Evolutionary conservation across 148 eudicot species (phyloP).

Genomic region (Nepenthes gracilis): DNA sequence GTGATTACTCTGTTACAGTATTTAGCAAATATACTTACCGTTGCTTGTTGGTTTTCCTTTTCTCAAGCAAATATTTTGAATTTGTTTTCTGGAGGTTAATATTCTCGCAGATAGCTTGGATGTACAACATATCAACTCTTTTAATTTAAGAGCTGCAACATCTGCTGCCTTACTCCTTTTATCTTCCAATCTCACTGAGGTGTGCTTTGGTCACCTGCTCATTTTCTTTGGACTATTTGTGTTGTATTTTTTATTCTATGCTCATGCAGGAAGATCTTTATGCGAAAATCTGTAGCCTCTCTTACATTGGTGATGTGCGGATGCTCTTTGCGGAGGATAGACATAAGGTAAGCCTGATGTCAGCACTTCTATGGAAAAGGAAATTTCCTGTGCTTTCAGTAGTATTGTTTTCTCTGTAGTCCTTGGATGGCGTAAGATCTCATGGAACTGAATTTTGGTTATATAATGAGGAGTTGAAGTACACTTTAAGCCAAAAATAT

Average conservation of each 20-base stretch:
- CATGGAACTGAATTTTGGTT: too few species aligned
- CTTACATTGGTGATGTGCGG: constrained; percentile 86
- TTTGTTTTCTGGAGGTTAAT: constrained; percentile 29
- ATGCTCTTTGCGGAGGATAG: constrained; percentile 97
- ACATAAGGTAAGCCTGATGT: constrained; percentile 52
- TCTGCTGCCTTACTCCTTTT: constrained; percentile 80
- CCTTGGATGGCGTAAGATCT: too few species aligned
- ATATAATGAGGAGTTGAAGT: too few species aligned
- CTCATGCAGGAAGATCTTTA: constrained; percentile 62
- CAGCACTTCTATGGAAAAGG: neutral
- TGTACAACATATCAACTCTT: constrained; percentile 37
- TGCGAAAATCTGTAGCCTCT: constrained; percentile 81
- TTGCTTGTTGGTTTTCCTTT: neutral
- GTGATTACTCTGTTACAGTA: too few species aligned
- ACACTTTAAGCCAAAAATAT: too few species aligned
- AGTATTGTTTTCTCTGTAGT: too few species aligned
- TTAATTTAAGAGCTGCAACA: constrained; percentile 70
- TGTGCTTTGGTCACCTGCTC: constrained; percentile 16
- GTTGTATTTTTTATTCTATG: constrained; percentile 5
- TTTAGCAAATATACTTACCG: too few species aligned
- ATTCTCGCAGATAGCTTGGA: constrained; percentile 62
- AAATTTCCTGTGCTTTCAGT: too few species aligned
- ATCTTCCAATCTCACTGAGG: constrained; percentile 75
- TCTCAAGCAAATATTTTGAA: neutral
- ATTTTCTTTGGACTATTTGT: constrained; percentile 1